Evolutionary conservation across 805 yeast genomes (phyloP).

Genomic region (Millerozyma acaciae): DNA sequence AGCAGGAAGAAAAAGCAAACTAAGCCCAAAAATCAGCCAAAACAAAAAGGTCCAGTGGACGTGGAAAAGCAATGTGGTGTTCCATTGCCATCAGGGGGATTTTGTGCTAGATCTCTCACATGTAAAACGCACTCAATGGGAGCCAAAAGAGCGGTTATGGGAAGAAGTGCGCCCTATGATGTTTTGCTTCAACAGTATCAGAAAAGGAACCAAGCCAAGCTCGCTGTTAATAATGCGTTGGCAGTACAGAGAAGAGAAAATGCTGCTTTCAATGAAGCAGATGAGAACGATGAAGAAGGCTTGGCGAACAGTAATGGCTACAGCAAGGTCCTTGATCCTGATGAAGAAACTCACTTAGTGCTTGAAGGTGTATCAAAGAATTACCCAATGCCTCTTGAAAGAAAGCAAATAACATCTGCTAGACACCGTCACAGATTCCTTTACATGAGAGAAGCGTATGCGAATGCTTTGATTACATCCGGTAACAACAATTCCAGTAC

Average conservation of each 20-base stretch:
- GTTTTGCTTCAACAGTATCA: slow-evolving; percentile 84
- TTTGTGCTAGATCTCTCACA: slow-evolving; percentile 91
- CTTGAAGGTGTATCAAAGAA: slow-evolving; percentile 83
- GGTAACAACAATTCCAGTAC: slow-evolving; percentile 44
- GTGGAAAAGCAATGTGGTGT: slow-evolving; percentile 97
- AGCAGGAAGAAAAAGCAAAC: slow-evolving; percentile 31
- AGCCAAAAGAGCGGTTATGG: slow-evolving; percentile 91
- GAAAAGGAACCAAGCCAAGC: slow-evolving; percentile 85
- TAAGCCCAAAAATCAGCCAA: slow-evolving; percentile 41
- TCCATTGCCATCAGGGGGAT: slow-evolving; percentile 87
- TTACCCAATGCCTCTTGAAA: slow-evolving; percentile 78
- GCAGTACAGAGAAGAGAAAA: slow-evolving; percentile 75
- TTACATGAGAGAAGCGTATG: slow-evolving; percentile 91
- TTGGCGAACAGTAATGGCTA: slow-evolving; percentile 27
- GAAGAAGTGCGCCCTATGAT: slow-evolving; percentile 92
- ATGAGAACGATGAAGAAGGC: slow-evolving; percentile 18
- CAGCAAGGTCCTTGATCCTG: slow-evolving; percentile 64
- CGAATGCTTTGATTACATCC: slow-evolving; percentile 72
- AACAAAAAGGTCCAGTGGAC: slow-evolving; percentile 79
- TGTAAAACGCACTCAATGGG: slow-evolving; percentile 99
- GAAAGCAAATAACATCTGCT: slow-evolving; percentile 66
- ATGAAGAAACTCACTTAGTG: slow-evolving; percentile 90
- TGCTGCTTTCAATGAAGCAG: slow-evolving; percentile 36
- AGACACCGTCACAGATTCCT: slow-evolving; percentile 68
- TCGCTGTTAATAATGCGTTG: slow-evolving; percentile 77